Percentiles rank a stretch among this genome's conserved stretches.
phyloP scores from a whole-genome alignment of 1,284 basidiomycete genomes.

The Sanguinoderma infundibulare region DNA sequence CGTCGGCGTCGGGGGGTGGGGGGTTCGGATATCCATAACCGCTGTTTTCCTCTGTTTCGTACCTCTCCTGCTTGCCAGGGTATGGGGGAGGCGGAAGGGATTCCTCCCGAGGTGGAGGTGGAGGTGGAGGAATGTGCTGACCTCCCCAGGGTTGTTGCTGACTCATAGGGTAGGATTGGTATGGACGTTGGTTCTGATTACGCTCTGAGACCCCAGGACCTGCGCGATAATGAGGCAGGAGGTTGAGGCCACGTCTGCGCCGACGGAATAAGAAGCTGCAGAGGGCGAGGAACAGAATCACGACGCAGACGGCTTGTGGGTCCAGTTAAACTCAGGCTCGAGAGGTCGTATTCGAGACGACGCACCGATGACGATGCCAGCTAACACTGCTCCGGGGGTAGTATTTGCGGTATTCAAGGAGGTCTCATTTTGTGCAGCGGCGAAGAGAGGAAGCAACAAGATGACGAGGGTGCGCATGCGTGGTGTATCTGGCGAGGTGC shows the following conservation, averaged over 20 bases:
- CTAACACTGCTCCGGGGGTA: slow-evolving; percentile 19
- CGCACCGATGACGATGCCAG: slow-evolving; percentile 25
- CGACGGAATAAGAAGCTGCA: slow-evolving; percentile 21
- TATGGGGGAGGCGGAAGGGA: slow-evolving; percentile 23
- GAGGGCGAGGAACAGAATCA: slow-evolving; percentile 16
- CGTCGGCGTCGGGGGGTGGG: not conserved
- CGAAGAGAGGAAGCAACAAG: slow-evolving; percentile 15
- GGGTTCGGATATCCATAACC: slow-evolving; percentile 15
- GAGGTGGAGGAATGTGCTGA: slow-evolving; percentile 10
- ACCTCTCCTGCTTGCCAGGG: slow-evolving; percentile 15
- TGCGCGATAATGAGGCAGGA: slow-evolving; percentile 12
- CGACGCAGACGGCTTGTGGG: slow-evolving; percentile 16
- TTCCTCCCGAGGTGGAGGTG: slow-evolving; percentile 13
- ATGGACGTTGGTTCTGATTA: slow-evolving; percentile 20
- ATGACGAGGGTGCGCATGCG: slow-evolving; percentile 4
- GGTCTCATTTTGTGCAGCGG: slow-evolving; percentile 15
- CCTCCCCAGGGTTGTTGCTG: slow-evolving; percentile 4
- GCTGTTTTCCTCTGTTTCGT: slow-evolving; percentile 17
- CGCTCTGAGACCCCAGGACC: not conserved
- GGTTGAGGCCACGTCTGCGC: slow-evolving; percentile 10
- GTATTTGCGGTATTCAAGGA: slow-evolving; percentile 6
- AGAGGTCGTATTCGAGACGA: not conserved
- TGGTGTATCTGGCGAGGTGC: not conserved
- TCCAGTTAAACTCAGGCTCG: not conserved
- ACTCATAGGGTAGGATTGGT: slow-evolving; percentile 10